phyloP scores from a whole-genome alignment of 2,329 filamentous ascomycete species.

The Aspergillus luchuensis region DNA sequence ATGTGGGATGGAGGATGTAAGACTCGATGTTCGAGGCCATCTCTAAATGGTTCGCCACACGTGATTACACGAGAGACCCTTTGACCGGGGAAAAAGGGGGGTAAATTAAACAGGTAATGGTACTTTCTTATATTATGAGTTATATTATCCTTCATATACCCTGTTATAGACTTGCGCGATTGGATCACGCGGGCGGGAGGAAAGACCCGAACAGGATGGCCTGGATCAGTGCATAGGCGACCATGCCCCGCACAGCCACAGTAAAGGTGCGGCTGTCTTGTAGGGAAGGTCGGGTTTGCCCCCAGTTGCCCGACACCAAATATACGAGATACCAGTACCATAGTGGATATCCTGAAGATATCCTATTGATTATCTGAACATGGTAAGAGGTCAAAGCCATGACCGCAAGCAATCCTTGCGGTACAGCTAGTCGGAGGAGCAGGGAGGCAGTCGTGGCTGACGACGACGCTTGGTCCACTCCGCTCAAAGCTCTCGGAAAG shows the following conservation, averaged over 20 bases:
- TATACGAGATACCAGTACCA: slow-evolving; percentile 83
- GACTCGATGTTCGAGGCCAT: too few relatives aligned
- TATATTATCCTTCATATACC: not conserved
- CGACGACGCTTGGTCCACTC: slow-evolving; percentile 15
- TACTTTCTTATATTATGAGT: too few relatives aligned
- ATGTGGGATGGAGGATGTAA: too few relatives aligned
- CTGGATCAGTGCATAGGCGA: slow-evolving; percentile 82
- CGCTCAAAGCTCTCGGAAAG: slow-evolving; percentile 15
- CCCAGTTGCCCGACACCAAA: slow-evolving; percentile 26
- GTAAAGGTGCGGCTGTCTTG: slow-evolving; percentile 25
- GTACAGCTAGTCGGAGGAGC: slow-evolving; percentile 63
- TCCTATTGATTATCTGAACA: slow-evolving; percentile 87
- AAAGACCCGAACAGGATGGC: slow-evolving; percentile 85
- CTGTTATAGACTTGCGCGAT: not conserved
- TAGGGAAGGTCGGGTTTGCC: slow-evolving; percentile 9
- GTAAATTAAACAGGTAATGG: too few relatives aligned
- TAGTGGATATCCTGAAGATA: slow-evolving; percentile 83
- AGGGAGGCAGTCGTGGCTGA: slow-evolving; percentile 29
- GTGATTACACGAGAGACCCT: too few relatives aligned
- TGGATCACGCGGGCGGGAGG: slow-evolving; percentile 74
- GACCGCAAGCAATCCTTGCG: slow-evolving; percentile 70
- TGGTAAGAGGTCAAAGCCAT: slow-evolving; percentile 81
- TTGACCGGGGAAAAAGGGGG: too few relatives aligned
- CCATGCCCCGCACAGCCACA: slow-evolving; percentile 65
- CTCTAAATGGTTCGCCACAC: too few relatives aligned